Evolutionary conservation across 352 stramenopile genomes (phyloP).

Genomic region (Phytophthora podocarpi): DNA sequence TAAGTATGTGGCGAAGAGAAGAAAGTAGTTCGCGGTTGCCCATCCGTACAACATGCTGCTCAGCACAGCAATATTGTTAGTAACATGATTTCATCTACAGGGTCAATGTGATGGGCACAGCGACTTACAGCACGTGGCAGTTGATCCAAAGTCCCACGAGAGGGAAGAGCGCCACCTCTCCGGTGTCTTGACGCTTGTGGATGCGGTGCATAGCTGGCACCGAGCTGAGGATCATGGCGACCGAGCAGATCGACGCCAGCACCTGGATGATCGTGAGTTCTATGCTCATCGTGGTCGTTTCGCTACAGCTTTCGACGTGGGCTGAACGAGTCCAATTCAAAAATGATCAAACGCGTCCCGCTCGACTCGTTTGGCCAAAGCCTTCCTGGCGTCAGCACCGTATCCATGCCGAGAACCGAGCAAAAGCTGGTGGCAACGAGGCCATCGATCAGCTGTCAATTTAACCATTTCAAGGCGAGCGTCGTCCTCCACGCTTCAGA

Average conservation of each 20-base stretch:
- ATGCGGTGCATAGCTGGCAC: constrained; percentile 44
- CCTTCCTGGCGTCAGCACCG: constrained; percentile 20
- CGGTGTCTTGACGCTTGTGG: constrained; percentile 37
- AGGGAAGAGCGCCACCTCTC: constrained; percentile 41
- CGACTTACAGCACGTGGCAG: constrained; percentile 43
- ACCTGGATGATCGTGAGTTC: constrained; percentile 38
- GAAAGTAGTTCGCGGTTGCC: constrained; percentile 38
- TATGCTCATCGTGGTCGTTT: constrained; percentile 23
- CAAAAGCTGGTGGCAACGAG: constrained; percentile 25
- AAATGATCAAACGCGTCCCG: constrained; percentile 18
- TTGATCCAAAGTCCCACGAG: constrained; percentile 47
- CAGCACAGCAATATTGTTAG: constrained; percentile 11
- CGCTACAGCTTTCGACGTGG: background rate
- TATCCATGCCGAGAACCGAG: constrained; percentile 12
- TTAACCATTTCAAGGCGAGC: background rate
- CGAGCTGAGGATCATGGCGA: constrained; percentile 45
- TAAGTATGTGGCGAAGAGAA: constrained; percentile 34
- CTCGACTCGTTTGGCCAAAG: too few relatives aligned
- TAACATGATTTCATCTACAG: constrained; percentile 4
- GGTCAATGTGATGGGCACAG: background rate
- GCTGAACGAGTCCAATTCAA: constrained; percentile 18
- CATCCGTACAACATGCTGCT: constrained; percentile 42
- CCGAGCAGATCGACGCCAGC: constrained; percentile 43
- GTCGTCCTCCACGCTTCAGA: constrained; percentile 17
- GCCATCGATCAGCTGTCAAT: too few relatives aligned